Percentiles rank a stretch among this genome's conserved stretches.
phyloP scores from a whole-genome alignment of 176 grass and related monocot genomes.

The Bolboschoenus planiculmis region DNA sequence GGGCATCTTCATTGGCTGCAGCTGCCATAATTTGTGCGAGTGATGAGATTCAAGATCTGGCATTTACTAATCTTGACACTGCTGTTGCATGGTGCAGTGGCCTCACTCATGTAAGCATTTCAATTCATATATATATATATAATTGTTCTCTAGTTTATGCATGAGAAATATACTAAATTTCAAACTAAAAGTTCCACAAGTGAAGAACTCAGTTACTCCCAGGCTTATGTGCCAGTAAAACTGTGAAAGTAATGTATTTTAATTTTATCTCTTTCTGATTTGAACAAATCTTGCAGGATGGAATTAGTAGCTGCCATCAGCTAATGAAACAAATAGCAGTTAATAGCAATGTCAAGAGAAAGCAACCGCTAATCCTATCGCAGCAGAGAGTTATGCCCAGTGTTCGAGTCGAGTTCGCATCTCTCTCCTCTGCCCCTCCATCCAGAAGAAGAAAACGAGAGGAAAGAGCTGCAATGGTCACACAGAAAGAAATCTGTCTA shows the following conservation, averaged over 20 bases:
- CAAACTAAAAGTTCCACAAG: background rate
- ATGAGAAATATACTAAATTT: constrained; percentile 6
- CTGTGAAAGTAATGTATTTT: background rate
- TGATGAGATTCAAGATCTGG: constrained; percentile 39
- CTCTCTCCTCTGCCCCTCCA: constrained; percentile 30
- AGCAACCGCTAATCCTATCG: constrained; percentile 19
- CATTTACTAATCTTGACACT: constrained; percentile 33
- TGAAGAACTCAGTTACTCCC: background rate
- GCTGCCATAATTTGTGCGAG: constrained; percentile 72
- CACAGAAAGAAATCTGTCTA: constrained; percentile 10
- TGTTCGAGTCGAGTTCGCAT: constrained; percentile 38
- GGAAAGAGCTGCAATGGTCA: constrained; percentile 29
- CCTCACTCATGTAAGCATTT: constrained; percentile 53
- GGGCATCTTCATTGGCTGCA: constrained; percentile 66
- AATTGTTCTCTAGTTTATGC: background rate
- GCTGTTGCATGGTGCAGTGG: constrained; percentile 77
- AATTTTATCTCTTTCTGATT: background rate
- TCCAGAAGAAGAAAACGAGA: constrained; percentile 61
- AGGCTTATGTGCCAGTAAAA: background rate
- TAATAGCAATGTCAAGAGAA: constrained; percentile 33
- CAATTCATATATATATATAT: no score
- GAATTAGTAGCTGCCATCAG: constrained; percentile 59
- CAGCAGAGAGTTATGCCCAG: constrained; percentile 29
- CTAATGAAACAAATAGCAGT: constrained; percentile 50
- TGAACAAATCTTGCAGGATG: constrained; percentile 39